These are phyloP conservation scores for Teratosphaeriaceae sp. DNA, from an alignment of 2,329 filamentous ascomycete genomes.

Conservation along the genomic window DNA sequence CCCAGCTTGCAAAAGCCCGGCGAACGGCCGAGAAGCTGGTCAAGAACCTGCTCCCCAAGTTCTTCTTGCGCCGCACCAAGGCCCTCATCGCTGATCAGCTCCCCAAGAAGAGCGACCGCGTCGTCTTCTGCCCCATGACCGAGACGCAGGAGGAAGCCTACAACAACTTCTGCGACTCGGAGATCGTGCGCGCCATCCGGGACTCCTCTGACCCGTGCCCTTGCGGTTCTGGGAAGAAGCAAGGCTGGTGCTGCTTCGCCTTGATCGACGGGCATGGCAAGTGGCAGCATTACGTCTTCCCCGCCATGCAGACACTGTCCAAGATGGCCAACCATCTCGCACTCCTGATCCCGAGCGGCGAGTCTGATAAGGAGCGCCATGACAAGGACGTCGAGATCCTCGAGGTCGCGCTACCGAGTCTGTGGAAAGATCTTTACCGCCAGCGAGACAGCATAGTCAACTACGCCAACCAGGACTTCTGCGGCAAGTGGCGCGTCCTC, in stretches of 20 bases:
- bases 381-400: conserved; percentile 70
- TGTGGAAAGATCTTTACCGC: conserved; percentile 67
- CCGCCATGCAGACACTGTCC: conserved; percentile 72
- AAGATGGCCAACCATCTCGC: conserved; percentile 93
- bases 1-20: conserved; percentile 73
- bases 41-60: conserved; percentile 77
- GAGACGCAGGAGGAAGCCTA: conserved; percentile 76
- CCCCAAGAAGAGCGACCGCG: conserved; percentile 87
- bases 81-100: conserved; percentile 84
- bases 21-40: conserved; percentile 79
- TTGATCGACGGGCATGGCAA: conserved; percentile 53
- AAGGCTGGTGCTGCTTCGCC: conserved; percentile 74
- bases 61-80: conserved; percentile 92
- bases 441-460: conserved; percentile 72
- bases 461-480: conserved; percentile 82
- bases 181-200: conserved; percentile 63
- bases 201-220: conserved; percentile 60
- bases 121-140: conserved; percentile 91
- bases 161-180: conserved; percentile 68
- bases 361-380: conserved; percentile 64
- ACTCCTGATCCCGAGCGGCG: conserved; percentile 65
- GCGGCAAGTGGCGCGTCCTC: conserved; percentile 93
- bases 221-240: conserved; percentile 62
- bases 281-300: conserved; percentile 78
- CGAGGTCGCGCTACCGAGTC: conserved; percentile 64